Evolutionary conservation across 768 basidiomycete genomes (phyloP), one percentile per base, ranked within the genome.

Genomic region (Galerina marginata): DNA sequence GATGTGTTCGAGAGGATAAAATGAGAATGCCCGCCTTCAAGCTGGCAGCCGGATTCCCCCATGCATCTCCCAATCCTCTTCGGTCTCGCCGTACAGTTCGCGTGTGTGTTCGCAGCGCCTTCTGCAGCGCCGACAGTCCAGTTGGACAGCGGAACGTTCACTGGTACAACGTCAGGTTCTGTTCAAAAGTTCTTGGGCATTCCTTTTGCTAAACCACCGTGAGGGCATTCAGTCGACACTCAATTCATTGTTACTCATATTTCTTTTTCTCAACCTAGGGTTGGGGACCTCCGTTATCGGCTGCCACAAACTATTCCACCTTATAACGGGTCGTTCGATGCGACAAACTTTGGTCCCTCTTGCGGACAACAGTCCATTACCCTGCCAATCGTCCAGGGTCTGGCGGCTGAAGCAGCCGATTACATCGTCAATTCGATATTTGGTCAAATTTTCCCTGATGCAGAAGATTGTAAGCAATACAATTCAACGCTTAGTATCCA

Each of bases 201-300:
- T 26, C 83, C 83, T 0, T 86, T 81, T 49, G 84, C 82, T 7
- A 60, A 79, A 65, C 79, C 85, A 26, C 83, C 83, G 85, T 86
- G 61, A 64, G 81, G 61, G 1, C 56, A 12, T 26, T 54, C 20
- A 20, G 20, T 7, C n/a, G 29, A 7, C 7, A 33, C 29, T 33
- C 29, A 7, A 33, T 33, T 33, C 29, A 7, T 33, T 33, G 7
- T 33, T 33, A 33, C 29, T 7, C 29, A 33, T 33, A 4, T 43
- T 40, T 54, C 39, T n/a, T 23, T 42, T 6, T 25, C n/a, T 54
- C n/a, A 6, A 9, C 5, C 29, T 33, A 77, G 75, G 9, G 64
- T 73, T 26, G 74, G 77, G 14, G 61, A 74, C 56, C 67, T 76
- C 16, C 74, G 76, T 6, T 79, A 81, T 45, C 75, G 75, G 23